A percentile compares a stretch with the other conserved stretches of the same genome.
These are phyloP conservation scores for Loxodes magnus DNA, from an alignment of 73 alveolate species.

Conservation along the genomic window DNA sequence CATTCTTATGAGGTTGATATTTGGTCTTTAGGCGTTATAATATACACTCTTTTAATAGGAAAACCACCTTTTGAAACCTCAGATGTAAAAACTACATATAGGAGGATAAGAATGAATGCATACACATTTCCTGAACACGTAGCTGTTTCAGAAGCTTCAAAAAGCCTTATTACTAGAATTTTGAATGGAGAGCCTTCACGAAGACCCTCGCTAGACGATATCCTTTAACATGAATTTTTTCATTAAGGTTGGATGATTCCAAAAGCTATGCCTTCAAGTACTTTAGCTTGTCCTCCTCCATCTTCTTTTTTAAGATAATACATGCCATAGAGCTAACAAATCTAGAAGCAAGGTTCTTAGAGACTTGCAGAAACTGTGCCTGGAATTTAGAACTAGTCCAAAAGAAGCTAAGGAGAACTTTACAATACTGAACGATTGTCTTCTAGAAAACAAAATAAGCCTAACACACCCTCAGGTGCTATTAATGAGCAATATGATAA, in stretches of 20 bases:
- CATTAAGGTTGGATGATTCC: conserved; percentile 55
- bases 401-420: too few species aligned
- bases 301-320: conserved; percentile 36
- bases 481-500: too few species aligned
- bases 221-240: conserved; percentile 33
- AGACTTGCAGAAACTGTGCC: too few species aligned
- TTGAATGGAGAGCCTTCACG: conserved; percentile 51
- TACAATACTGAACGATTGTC: too few species aligned
- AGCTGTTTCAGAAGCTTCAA: conserved; percentile 38
- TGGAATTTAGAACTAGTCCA: too few species aligned
- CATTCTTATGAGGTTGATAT: conserved; percentile 82
- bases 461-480: too few species aligned
- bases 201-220: conserved; percentile 41
- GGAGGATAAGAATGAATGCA: conserved; percentile 39
- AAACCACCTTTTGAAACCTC: conserved; percentile 81
- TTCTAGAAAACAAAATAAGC: too few species aligned
- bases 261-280: conserved; percentile 58
- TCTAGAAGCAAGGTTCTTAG: too few species aligned
- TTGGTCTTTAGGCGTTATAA: conserved; percentile 81
- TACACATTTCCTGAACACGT: conserved; percentile 65
- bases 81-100: conserved; percentile 68
- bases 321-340: too few species aligned
- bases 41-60: conserved; percentile 64
- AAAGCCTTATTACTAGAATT: conserved; percentile 44
- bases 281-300: conserved; percentile 75